A percentile compares a stretch with the other conserved stretches of the same genome.
These are phyloP conservation scores for Penicillium subrubescens DNA, from an alignment of 495 filamentous ascomycete genomes.

Conservation along the genomic window DNA sequence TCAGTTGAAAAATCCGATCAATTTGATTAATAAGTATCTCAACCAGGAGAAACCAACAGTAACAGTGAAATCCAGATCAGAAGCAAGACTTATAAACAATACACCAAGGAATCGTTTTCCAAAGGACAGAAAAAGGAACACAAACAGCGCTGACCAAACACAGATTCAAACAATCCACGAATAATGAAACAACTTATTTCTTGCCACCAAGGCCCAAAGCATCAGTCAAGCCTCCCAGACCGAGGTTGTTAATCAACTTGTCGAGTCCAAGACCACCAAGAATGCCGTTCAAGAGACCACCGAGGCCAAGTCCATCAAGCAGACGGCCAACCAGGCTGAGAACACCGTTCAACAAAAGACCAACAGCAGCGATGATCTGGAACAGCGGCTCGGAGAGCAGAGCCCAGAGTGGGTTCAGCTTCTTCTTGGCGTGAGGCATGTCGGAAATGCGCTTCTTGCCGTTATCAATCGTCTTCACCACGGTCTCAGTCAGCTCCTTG, in stretches of 20 bases:
- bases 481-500: slow-evolving; percentile 68
- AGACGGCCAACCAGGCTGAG: slow-evolving; percentile 78
- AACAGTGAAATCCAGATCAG: not conserved
- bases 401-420: slow-evolving; percentile 82
- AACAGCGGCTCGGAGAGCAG: slow-evolving; percentile 77
- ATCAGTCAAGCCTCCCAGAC: slow-evolving; percentile 62
- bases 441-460: slow-evolving; percentile 83
- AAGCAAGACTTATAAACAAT: not conserved
- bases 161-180: not conserved
- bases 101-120: not conserved
- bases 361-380: slow-evolving; percentile 91
- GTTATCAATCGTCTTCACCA: slow-evolving; percentile 78
- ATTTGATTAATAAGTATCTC: not conserved
- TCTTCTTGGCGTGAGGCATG: slow-evolving; percentile 94
- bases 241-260: slow-evolving; percentile 73
- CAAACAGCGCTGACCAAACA: not conserved
- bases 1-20: not conserved
- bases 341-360: slow-evolving; percentile 80
- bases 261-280: slow-evolving; percentile 80
- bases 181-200: slow-evolving; percentile 17
- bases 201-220: slow-evolving; percentile 53
- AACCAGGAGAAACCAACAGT: not conserved
- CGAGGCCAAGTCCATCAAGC: slow-evolving; percentile 81
- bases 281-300: slow-evolving; percentile 75
- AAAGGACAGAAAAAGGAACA: not conserved